These are phyloP conservation scores for Reticulascus tulasneorum DNA, from an alignment of 2,329 filamentous ascomycete species.

Conservation along the genomic window DNA sequence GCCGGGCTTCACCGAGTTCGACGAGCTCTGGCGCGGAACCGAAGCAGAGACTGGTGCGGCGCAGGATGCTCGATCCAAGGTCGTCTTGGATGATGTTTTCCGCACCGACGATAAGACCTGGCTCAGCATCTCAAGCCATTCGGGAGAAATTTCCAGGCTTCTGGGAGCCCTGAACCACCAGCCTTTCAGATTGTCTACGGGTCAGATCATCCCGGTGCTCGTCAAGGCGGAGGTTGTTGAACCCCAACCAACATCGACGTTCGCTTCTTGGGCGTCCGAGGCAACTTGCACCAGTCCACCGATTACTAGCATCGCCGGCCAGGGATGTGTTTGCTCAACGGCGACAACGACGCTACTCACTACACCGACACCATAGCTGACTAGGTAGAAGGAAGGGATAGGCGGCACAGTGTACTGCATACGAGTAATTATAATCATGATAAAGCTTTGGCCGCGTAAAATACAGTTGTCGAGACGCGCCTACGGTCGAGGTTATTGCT, in stretches of 20 bases:
- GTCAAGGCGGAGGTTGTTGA: slow-evolving; percentile 51
- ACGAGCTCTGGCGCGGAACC: slow-evolving; percentile 39
- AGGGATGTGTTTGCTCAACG: slow-evolving; percentile 39
- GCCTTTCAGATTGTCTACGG: slow-evolving; percentile 60
- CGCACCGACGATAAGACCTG: slow-evolving; percentile 46
- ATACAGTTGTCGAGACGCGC: too few species aligned
- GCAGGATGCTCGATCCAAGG: slow-evolving; percentile 45
- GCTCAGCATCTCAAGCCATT: slow-evolving; percentile 58
- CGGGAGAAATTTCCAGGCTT: slow-evolving; percentile 50
- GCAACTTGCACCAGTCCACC: slow-evolving; percentile 42
- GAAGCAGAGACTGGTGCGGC: slow-evolving; percentile 40
- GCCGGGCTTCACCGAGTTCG: slow-evolving; percentile 54
- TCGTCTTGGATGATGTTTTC: slow-evolving; percentile 55
- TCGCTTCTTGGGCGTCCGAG: slow-evolving; percentile 31
- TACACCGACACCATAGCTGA: slow-evolving; percentile 2
- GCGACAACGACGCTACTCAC: slow-evolving; percentile 8
- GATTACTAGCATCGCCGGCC: slow-evolving; percentile 34
- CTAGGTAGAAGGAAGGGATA: background rate
- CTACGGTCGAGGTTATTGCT: too few species aligned
- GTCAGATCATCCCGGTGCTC: slow-evolving; percentile 64
- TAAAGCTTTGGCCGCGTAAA: too few species aligned
- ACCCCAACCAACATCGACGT: slow-evolving; percentile 25
- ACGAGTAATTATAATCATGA: too few species aligned
- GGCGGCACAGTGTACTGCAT: too few species aligned
- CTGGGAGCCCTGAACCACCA: slow-evolving; percentile 56